These are phyloP conservation scores for Beauveria medogensis DNA, from an alignment of 2,329 filamentous ascomycete genomes.

Conservation along the genomic window DNA sequence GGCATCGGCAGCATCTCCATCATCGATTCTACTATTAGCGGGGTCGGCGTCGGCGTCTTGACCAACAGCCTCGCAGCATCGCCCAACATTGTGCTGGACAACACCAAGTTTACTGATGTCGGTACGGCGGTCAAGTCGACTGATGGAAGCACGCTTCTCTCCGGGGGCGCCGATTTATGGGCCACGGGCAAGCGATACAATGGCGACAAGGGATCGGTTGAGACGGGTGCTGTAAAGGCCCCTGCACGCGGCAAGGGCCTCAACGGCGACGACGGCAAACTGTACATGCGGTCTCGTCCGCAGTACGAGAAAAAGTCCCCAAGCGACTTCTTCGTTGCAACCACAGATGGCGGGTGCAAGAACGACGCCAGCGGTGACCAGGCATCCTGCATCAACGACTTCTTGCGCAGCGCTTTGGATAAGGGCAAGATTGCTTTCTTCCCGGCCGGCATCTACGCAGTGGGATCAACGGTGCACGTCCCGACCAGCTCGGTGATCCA, in stretches of 20 bases:
- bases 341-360: conserved; percentile 23
- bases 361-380: conserved; percentile 28
- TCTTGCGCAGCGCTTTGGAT: conserved; percentile 11
- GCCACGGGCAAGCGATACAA: conserved; percentile 10
- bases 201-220: conserved; percentile 5
- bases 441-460: conserved; percentile 20
- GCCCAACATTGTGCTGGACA: neutral
- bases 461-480: conserved; percentile 30
- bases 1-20: conserved; percentile 40
- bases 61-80: conserved; percentile 34
- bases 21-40: conserved; percentile 10
- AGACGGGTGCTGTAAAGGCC: conserved; percentile 8
- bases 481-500: conserved; percentile 47
- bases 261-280: conserved; percentile 14
- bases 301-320: conserved; percentile 23
- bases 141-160: conserved; percentile 17
- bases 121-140: conserved; percentile 59
- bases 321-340: conserved; percentile 30
- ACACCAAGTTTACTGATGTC: conserved; percentile 20
- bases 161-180: conserved; percentile 3
- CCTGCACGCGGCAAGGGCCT: neutral
- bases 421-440: conserved; percentile 15
- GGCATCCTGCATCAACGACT: conserved; percentile 16
- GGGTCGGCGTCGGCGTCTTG: conserved; percentile 47
- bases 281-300: conserved; percentile 22